These are phyloP conservation scores for Flaveria ramosissima DNA, from an alignment of 129 eudicot genomes.

Conservation along the genomic window DNA sequence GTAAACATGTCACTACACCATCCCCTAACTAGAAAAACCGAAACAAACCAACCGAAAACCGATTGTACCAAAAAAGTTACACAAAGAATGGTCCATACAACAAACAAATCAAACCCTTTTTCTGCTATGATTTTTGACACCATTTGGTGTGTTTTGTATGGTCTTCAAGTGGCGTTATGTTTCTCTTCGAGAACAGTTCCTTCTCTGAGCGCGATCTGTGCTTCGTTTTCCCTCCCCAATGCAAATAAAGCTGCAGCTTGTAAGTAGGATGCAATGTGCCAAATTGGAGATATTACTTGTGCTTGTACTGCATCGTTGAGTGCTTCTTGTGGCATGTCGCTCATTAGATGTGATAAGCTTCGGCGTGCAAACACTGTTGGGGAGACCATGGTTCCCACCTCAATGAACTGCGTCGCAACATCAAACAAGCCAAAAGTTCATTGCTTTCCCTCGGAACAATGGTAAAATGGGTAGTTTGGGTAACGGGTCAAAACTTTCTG, in stretches of 20 bases:
- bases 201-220: slow-evolving; percentile 81
- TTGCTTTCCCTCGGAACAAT: too few species aligned
- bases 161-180: slow-evolving; percentile 35
- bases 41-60: slow-evolving; percentile 27
- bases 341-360: slow-evolving; percentile 73
- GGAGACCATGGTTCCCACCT: slow-evolving; percentile 88
- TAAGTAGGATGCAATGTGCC: slow-evolving; percentile 87
- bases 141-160: slow-evolving; percentile 11
- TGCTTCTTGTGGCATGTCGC: slow-evolving; percentile 78
- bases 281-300: slow-evolving; percentile 85
- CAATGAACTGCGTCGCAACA: slow-evolving; percentile 63
- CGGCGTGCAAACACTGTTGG: slow-evolving; percentile 93
- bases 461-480: neutral
- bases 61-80: slow-evolving; percentile 29
- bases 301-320: slow-evolving; percentile 91
- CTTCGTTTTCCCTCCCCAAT: slow-evolving; percentile 84
- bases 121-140: neutral
- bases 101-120: slow-evolving; percentile 30
- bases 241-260: slow-evolving; percentile 86
- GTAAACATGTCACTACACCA: slow-evolving; percentile 46
- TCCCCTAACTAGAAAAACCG: slow-evolving; percentile 25
- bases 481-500: neutral
- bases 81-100: slow-evolving; percentile 39
- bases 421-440: neutral
- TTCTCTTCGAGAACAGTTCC: slow-evolving; percentile 89